Conservation (phyloP, 2,329 filamentous ascomycete species). For the Alternaria novae-zelandiae region DNA sequence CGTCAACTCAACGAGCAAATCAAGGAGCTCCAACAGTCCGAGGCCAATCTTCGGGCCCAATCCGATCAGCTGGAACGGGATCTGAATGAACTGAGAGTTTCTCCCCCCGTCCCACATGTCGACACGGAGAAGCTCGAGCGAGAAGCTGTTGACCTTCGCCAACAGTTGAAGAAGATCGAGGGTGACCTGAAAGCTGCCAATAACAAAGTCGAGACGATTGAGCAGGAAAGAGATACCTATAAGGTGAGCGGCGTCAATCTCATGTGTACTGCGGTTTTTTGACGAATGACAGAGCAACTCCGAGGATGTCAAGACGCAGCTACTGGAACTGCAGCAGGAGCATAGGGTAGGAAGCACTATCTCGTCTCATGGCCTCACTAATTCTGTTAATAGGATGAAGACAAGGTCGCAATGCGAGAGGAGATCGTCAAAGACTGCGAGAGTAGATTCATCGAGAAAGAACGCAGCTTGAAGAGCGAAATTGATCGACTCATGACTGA, state of each 20-base stretch:
- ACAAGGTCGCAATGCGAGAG: not conserved
- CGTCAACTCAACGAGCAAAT: slow-evolving; percentile 19
- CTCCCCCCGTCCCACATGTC: not conserved
- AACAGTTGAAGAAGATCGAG: slow-evolving; percentile 13
- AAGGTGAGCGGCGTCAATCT: slow-evolving; percentile 3
- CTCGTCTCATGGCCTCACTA: not conserved
- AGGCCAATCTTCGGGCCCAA: slow-evolving; percentile 16
- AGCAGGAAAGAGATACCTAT: slow-evolving; percentile 1
- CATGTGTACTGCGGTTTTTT: not conserved
- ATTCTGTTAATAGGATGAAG: not conserved
- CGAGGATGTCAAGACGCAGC: not conserved
- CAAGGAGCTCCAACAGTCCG: slow-evolving; percentile 6
- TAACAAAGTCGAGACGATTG: slow-evolving; percentile 2
- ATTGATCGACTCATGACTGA: slow-evolving; percentile 21
- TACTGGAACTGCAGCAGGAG: not conserved
- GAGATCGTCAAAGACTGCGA: slow-evolving; percentile 11
- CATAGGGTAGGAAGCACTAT: slow-evolving; percentile 3
- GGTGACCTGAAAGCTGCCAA: slow-evolving; percentile 17
- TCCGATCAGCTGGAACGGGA: slow-evolving; percentile 24
- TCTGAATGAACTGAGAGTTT: slow-evolving; percentile 13
- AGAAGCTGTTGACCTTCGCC: slow-evolving; percentile 14
- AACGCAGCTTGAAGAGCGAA: slow-evolving; percentile 18
- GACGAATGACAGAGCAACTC: not conserved
- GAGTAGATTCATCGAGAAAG: slow-evolving; percentile 14
- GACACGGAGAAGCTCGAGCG: slow-evolving; percentile 10